Evolutionary conservation across 2,329 filamentous ascomycete species (phyloP), one percentile per base, ranked within the genome.

Genomic region (Microascus cirrosus): DNA sequence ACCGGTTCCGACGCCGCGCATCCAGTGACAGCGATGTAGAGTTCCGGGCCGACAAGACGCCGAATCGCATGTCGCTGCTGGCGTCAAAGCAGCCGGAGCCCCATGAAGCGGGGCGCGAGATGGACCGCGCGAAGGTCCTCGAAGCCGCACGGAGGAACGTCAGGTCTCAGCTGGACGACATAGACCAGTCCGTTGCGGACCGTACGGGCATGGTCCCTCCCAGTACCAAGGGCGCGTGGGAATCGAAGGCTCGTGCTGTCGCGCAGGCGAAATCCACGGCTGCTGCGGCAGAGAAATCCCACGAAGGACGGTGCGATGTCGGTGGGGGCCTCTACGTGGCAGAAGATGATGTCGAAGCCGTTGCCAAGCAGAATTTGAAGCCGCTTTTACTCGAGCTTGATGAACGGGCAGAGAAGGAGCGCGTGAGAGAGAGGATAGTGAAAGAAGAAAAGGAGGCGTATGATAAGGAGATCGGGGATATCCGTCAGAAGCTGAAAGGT

Each of bases 331-430:
- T 82, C 65, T 91, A 85, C 65, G 85, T 96, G 76, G 83, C 90
- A 42, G 84, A 87, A 63, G 77, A 83, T 5, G 88, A 91, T 54
- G 83, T 96, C 18, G 84, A 96, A 62, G 83, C 83, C 6, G 88
- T 96, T 63, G 92, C 92, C 2, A 80, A 83, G 13, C 83, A 80
- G 53, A 84, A 86, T 63, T 81, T 96, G 18, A 89, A 93, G 68
- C 92, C 92, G 4, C 84, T 94, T 0, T 70, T 96, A 6, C 86
- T 96, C 63, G 89, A 95, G 62, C 94, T 96, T 61, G 85, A 86
- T 57, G 85, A 89, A 56, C 89, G 85, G 66, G 89, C 89, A 0
- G 87, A 91, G 66, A 78, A 78, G 61, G 85, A 90, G 67, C 78
- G 82, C 45, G 88, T 86, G 54, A 79, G 85, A 60, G 79, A 87